phyloP scores from a whole-genome alignment of 2,329 filamentous ascomycete species.

The Grosmannia penicillata region DNA sequence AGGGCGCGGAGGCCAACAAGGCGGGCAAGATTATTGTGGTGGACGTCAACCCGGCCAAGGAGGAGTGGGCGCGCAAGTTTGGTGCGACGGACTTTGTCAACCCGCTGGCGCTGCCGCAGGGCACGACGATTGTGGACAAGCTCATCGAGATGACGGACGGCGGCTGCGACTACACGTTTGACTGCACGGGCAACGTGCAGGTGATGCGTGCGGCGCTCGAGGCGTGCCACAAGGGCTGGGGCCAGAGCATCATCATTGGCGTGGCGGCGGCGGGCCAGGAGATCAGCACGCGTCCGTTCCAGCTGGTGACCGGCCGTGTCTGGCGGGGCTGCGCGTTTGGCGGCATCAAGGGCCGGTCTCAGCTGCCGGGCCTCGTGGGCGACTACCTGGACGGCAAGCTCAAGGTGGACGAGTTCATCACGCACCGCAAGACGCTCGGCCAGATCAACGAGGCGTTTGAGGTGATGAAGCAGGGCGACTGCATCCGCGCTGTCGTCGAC shows the following conservation, averaged over 20 bases:
- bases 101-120: constrained; percentile 56
- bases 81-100: constrained; percentile 96
- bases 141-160: constrained; percentile 96
- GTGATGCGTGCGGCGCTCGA: constrained; percentile 94
- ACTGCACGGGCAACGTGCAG: constrained; percentile 93
- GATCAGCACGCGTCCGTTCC: constrained; percentile 84
- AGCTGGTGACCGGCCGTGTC: constrained; percentile 91
- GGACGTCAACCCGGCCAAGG: constrained; percentile 73
- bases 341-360: constrained; percentile 91
- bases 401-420: constrained; percentile 99
- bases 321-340: constrained; percentile 98
- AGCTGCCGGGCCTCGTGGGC: constrained; percentile 72
- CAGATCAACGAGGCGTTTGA: constrained; percentile 81
- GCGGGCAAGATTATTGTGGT: constrained; percentile 63
- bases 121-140: constrained; percentile 77
- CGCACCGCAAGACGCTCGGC: constrained; percentile 69
- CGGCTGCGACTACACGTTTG: constrained; percentile 97
- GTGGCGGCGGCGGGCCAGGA: constrained; percentile 94
- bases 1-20: constrained; percentile 77
- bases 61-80: constrained; percentile 87
- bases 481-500: constrained; percentile 84
- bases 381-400: constrained; percentile 83
- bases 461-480: constrained; percentile 91
- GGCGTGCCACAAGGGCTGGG: constrained; percentile 99
- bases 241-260: constrained; percentile 93